Base-by-base conservation (phyloP, 805 yeast species). In the Cyberlindnera nakhonratchasimensis region DNA sequence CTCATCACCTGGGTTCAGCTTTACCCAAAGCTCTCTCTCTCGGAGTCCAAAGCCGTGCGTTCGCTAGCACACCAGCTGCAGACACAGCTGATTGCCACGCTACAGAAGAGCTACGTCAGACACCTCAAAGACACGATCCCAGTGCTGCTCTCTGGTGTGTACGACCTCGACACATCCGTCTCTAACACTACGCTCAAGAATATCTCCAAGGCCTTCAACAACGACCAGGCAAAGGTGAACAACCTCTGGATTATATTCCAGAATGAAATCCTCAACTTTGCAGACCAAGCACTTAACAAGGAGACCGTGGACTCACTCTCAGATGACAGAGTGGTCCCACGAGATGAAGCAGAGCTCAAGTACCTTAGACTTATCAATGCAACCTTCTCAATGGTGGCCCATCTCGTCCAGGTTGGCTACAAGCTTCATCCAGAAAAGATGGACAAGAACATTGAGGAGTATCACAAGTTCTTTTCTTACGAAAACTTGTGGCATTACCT, bases 1-100 rank as follows among this genome's bases (percentile, higher is more conserved):
- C 61, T 74, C n/a, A 71, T 70, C 39, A 74, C 80, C 28, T 86
- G 87, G 95, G 71, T 86, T 34, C 96, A 88, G 60, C 51, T 87
- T 17, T 91, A 86, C 55, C 83, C 96, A 0, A 86, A 88, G 55
- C 65, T 90, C 22, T 72, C 93, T 2, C 70, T 83, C 6, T 93
- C 86, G 47, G 77, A 76, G 40, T 79, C 90, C 3, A 77, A 82
- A 49, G 64, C 65, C 12, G 85, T 88, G 1, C 71, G 97, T 43
- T 43, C 65, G 8, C 57, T 70, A 16, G 61, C 88, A 3, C 96
- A 88, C 56, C 77, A 74, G 45, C 68, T 80, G 4, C 89, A 89
- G 38, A 75, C 83, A 1, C 60, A 57, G 14, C 67, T 79, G 29
- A 78, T 85, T 29, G 48, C 54, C 13, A 42, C 51, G 1, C 58